These are phyloP conservation scores for Schizophyllum amplum DNA, from an alignment of 1,284 basidiomycete species.

Conservation along the genomic window DNA sequence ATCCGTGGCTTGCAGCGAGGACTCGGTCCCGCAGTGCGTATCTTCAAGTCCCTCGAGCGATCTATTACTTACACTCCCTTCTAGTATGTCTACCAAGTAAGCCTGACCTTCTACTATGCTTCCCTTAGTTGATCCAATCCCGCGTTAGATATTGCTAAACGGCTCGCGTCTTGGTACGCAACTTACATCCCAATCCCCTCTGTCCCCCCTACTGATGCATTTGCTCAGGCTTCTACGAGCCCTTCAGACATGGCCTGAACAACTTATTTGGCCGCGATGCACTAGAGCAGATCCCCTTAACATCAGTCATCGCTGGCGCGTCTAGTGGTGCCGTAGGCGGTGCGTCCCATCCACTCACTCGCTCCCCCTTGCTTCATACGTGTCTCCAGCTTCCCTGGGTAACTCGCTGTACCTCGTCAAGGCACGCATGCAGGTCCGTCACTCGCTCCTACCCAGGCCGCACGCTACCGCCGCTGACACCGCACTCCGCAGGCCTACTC, in stretches of 20 bases:
- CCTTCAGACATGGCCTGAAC: conserved; percentile 74
- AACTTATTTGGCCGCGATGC: conserved; percentile 54
- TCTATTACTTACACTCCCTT: conserved; percentile 13
- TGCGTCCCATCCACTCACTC: conserved; percentile 24
- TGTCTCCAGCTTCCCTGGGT: conserved; percentile 66
- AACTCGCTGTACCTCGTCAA: conserved; percentile 96
- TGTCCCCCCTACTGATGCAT: conserved; percentile 1
- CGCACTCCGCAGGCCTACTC: conserved; percentile 76
- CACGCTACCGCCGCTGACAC: neutral
- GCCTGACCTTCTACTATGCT: conserved; percentile 13
- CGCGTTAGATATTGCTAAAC: conserved; percentile 76
- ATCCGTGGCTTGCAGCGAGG: conserved; percentile 88
- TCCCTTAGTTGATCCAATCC: conserved; percentile 5
- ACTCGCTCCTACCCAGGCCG: neutral
- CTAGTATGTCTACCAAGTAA: conserved; percentile 87
- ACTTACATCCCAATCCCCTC: conserved; percentile 1
- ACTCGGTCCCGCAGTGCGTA: conserved; percentile 78
- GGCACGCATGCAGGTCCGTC: conserved; percentile 85
- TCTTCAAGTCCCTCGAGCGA: conserved; percentile 5
- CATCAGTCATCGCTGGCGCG: conserved; percentile 81
- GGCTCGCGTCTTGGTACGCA: conserved; percentile 87
- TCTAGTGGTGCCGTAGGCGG: conserved; percentile 87
- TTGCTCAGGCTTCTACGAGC: conserved; percentile 85
- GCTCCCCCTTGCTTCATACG: conserved; percentile 4
- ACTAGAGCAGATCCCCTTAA: conserved; percentile 61